These are phyloP conservation scores for Pontederia crassipes DNA, from an alignment of 176 grass and related monocot species.

Conservation along the genomic window DNA sequence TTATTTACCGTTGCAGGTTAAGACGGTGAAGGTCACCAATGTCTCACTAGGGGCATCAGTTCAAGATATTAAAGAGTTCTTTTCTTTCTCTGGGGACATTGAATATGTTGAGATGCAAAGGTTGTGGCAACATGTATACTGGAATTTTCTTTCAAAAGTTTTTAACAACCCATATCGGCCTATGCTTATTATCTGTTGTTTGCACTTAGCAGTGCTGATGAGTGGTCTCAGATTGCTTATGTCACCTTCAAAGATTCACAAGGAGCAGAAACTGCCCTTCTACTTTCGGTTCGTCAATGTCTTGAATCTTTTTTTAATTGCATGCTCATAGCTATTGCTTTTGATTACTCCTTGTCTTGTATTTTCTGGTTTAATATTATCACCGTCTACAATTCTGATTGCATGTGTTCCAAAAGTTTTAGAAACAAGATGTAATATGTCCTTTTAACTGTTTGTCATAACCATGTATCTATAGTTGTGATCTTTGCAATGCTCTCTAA, in stretches of 20 bases:
- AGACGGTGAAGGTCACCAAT: conserved; percentile 35
- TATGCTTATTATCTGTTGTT: neutral
- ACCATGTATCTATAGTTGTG: neutral
- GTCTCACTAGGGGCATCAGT: conserved; percentile 13
- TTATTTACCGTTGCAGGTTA: conserved; percentile 17
- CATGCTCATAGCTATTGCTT: no score
- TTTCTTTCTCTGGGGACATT: conserved; percentile 42
- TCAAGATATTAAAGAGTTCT: conserved; percentile 38
- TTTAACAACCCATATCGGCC: neutral
- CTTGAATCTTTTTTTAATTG: neutral
- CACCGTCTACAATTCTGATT: no score
- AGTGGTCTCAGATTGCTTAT: conserved; percentile 95
- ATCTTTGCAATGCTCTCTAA: neutral
- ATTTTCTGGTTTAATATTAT: neutral
- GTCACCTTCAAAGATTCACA: conserved; percentile 88
- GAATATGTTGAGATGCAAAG: conserved; percentile 40
- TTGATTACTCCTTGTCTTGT: neutral
- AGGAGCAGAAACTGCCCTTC: conserved; percentile 85
- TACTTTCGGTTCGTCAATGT: conserved; percentile 73
- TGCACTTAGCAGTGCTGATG: conserved; percentile 50
- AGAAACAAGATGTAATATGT: no score
- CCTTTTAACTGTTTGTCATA: no score
- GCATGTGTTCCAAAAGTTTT: no score
- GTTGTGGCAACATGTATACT: neutral
- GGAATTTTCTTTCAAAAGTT: neutral